These are phyloP conservation scores for Tolypocladium nubicola DNA, from an alignment of 2,329 filamentous ascomycete species.

Conservation along the genomic window DNA sequence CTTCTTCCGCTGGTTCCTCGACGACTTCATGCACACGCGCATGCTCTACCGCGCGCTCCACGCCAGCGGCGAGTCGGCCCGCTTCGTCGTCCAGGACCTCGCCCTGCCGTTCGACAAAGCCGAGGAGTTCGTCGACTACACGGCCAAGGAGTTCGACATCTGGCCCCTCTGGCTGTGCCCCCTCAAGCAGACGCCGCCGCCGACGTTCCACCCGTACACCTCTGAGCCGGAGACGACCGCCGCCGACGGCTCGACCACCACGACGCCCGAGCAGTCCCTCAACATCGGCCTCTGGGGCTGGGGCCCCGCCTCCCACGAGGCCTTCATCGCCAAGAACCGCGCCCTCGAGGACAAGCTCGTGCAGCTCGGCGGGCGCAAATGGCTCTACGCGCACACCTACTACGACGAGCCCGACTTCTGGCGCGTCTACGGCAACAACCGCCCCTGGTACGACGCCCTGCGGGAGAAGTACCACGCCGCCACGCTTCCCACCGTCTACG, in stretches of 20 bases:
- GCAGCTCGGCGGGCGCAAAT: conserved; percentile 68
- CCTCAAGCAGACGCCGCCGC: conserved; percentile 34
- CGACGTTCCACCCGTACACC: conserved; percentile 46
- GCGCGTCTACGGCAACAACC: conserved; percentile 46
- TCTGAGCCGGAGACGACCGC: conserved; percentile 17
- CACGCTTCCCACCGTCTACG: conserved; percentile 55
- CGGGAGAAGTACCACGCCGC: conserved; percentile 52
- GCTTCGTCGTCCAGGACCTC: conserved; percentile 61
- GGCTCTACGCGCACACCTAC: conserved; percentile 80
- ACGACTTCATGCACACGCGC: conserved; percentile 63
- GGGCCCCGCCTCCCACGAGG: conserved; percentile 43
- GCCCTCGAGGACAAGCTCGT: conserved; percentile 59
- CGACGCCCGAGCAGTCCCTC: conserved; percentile 31
- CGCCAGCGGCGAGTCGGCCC: conserved; percentile 51
- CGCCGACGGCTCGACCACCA: conserved; percentile 4
- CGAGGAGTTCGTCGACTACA: conserved; percentile 46
- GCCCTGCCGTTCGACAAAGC: conserved; percentile 42
- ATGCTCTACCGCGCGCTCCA: conserved; percentile 67
- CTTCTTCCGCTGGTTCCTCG: conserved; percentile 56
- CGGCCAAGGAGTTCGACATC: conserved; percentile 36
- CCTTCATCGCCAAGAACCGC: conserved; percentile 62
- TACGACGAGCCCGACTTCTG: conserved; percentile 66
- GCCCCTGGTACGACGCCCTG: conserved; percentile 50
- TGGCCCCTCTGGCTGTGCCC: conserved; percentile 53
- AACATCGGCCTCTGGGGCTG: conserved; percentile 74